Conservation (phyloP, 2,329 filamentous ascomycete genomes). For the Dactylellina leptospora region DNA sequence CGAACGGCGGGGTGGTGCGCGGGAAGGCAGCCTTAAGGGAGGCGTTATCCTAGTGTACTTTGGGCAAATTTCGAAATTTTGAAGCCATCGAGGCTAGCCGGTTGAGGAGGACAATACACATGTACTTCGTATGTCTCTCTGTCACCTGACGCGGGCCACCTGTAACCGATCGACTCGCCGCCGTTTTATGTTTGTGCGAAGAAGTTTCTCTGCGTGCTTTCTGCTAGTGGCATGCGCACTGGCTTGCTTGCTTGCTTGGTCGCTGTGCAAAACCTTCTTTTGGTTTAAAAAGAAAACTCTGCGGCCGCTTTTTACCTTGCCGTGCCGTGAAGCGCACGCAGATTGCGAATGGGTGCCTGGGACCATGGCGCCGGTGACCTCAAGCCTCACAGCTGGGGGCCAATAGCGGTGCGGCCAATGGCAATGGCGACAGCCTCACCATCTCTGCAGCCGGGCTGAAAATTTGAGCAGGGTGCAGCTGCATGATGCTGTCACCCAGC, state of each 20-base stretch:
- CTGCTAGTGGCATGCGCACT: too few species aligned
- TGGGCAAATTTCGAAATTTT: too few species aligned
- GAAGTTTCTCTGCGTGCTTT: too few species aligned
- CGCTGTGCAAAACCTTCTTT: too few species aligned
- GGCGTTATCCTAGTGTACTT: constrained; percentile 30
- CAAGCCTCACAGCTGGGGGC: constrained; percentile 26
- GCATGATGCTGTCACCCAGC: constrained; percentile 33
- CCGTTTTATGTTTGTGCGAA: constrained; percentile 15
- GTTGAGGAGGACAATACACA: too few species aligned
- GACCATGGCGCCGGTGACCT: constrained; percentile 29
- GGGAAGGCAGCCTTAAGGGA: constrained; percentile 40
- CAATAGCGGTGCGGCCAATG: constrained; percentile 29
- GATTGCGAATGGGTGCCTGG: constrained; percentile 38
- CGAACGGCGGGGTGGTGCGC: constrained; percentile 12
- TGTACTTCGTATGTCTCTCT: constrained; percentile 26
- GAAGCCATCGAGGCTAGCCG: constrained; percentile 33
- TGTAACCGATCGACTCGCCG: constrained; percentile 5
- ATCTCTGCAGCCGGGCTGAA: constrained; percentile 23
- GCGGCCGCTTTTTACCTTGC: constrained; percentile 12
- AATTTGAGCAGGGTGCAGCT: constrained; percentile 31
- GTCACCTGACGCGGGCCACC: constrained; percentile 26
- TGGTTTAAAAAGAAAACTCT: constrained; percentile 2
- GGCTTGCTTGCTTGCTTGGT: too few species aligned
- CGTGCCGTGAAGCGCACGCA: neutral
- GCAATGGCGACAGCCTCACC: constrained; percentile 24